Evolutionary conservation across 345 rosid species (phyloP).

Genomic region (Citrus medica): DNA sequence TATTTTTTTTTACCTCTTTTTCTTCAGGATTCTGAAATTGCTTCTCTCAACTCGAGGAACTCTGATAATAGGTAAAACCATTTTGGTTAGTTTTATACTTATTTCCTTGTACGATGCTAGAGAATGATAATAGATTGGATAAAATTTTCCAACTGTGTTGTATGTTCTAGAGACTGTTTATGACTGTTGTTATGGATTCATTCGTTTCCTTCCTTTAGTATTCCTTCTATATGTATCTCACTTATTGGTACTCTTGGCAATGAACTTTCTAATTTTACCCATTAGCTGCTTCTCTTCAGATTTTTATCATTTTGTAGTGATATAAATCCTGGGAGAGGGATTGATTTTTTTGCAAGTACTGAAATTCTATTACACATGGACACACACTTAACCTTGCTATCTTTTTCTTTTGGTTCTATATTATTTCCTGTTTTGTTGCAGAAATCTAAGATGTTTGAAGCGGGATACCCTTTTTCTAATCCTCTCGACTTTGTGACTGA

Average conservation of each 20-base stretch:
- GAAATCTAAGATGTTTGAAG: background rate
- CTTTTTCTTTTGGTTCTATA: background rate
- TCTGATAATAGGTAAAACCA: slow-evolving; percentile 21
- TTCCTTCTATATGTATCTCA: background rate
- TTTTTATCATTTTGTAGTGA: background rate
- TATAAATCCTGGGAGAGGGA: background rate
- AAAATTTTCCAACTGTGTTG: background rate
- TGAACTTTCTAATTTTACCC: background rate
- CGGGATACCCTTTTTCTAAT: background rate
- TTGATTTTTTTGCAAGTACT: background rate
- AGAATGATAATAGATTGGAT: background rate
- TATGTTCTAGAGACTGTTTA: background rate
- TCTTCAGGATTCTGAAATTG: slow-evolving; percentile 16
- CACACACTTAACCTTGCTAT: too few species aligned
- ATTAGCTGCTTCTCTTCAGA: background rate
- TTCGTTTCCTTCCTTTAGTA: background rate
- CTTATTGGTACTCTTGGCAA: background rate
- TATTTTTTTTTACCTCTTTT: background rate
- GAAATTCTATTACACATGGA: background rate
- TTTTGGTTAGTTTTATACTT: slow-evolving; percentile 1
- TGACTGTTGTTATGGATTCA: background rate
- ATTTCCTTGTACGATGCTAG: background rate
- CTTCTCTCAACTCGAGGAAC: slow-evolving; percentile 16
- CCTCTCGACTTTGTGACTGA: background rate
- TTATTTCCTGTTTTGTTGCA: background rate